Evolutionary conservation across 768 basidiomycete genomes (phyloP).

Genomic region (Lactarius vividus): DNA sequence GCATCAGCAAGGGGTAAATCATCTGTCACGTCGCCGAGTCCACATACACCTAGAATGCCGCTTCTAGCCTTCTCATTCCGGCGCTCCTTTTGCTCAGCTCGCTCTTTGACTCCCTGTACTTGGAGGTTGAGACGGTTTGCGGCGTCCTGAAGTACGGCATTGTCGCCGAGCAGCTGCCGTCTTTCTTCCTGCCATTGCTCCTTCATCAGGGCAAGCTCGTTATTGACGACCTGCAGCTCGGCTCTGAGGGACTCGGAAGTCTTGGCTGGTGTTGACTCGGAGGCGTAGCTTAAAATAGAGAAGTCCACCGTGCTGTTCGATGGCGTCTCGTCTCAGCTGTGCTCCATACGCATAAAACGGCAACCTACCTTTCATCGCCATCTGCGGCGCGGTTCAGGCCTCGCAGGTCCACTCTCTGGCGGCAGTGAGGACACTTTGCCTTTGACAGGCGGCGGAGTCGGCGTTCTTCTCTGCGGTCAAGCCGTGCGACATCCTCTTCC

Average conservation of each 20-base stretch:
- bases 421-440: slow-evolving; percentile 68
- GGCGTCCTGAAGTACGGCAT: slow-evolving; percentile 67
- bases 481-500: slow-evolving; percentile 66
- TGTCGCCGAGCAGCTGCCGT: slow-evolving; percentile 62
- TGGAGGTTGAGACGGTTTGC: slow-evolving; percentile 64
- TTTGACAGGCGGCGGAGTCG: slow-evolving; percentile 56
- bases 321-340: not conserved
- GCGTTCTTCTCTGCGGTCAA: slow-evolving; percentile 69
- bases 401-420: slow-evolving; percentile 55
- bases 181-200: slow-evolving; percentile 70
- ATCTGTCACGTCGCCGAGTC: not conserved
- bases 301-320: slow-evolving; percentile 51
- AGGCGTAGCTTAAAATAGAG: slow-evolving; percentile 45
- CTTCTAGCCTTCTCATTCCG: slow-evolving; percentile 47
- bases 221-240: slow-evolving; percentile 60
- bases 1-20: slow-evolving; percentile 7
- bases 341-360: not conserved
- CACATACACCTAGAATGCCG: slow-evolving; percentile 54
- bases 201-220: slow-evolving; percentile 62
- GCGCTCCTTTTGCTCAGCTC: slow-evolving; percentile 54
- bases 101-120: slow-evolving; percentile 56
- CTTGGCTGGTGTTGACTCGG: slow-evolving; percentile 63
- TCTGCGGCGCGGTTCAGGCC: slow-evolving; percentile 40
- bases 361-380: slow-evolving; percentile 60
- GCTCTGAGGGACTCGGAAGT: slow-evolving; percentile 61